A percentile compares a stretch with the other conserved stretches of the same genome.
Evolutionary conservation across 2,329 filamentous ascomycete genomes (phyloP).

Genomic region (Daldinia sp.): DNA sequence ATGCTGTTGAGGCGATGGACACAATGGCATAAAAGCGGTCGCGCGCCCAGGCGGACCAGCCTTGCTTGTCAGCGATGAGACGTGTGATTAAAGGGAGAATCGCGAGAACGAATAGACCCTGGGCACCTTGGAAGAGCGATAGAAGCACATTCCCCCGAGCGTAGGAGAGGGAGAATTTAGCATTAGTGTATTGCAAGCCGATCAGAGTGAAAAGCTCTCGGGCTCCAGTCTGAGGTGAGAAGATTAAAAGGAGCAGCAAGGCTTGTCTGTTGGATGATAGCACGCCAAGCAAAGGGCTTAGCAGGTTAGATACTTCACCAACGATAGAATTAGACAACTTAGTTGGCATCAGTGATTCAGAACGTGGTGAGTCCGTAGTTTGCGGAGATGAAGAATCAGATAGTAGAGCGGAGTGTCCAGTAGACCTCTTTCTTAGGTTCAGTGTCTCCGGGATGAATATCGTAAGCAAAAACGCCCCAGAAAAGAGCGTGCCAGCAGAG

Average conservation of each 20-base stretch:
- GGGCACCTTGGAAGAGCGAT: not conserved
- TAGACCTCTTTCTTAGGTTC: conserved; percentile 4
- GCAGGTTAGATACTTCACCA: not conserved
- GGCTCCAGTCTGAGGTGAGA: conserved; percentile 3
- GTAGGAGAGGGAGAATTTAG: not conserved
- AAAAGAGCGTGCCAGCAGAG: not conserved
- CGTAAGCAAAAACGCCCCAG: not conserved
- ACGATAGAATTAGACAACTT: not conserved
- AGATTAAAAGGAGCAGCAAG: not conserved
- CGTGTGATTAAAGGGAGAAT: conserved; percentile 1
- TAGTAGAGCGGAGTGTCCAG: not conserved
- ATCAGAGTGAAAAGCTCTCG: conserved; percentile 5
- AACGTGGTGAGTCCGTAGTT: not conserved
- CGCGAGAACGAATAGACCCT: not conserved
- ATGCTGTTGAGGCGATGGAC: not conserved
- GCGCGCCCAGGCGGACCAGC: conserved; percentile 6
- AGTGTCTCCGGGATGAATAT: conserved; percentile 3
- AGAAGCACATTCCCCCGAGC: conserved; percentile 4
- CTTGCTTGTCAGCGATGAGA: not conserved
- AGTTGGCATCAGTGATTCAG: not conserved
- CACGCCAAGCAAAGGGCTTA: conserved; percentile 3
- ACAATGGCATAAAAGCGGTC: conserved; percentile 2
- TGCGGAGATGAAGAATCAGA: not conserved
- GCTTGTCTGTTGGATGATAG: conserved; percentile 2
- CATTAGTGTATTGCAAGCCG: not conserved